Percentiles rank a stretch among this genome's conserved stretches.
These are phyloP conservation scores for Quillaja saponaria DNA, from an alignment of 306 rosid genomes.

Conservation along the genomic window DNA sequence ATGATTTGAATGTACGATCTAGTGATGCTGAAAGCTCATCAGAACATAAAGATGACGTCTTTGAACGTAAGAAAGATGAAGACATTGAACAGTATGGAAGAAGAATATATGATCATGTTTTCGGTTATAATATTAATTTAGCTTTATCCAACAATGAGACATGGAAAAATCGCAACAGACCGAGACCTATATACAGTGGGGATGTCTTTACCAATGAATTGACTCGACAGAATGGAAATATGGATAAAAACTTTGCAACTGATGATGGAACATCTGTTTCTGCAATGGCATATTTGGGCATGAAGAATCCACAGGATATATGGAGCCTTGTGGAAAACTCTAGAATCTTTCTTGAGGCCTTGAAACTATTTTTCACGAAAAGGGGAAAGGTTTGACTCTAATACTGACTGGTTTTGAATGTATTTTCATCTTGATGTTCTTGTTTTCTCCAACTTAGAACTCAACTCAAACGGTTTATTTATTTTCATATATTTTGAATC, in stretches of 20 bases:
- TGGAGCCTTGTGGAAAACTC: constrained; percentile 90
- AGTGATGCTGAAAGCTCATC: constrained; percentile 86
- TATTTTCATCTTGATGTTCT: constrained; percentile 19
- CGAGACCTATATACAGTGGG: constrained; percentile 76
- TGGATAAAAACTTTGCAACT: constrained; percentile 42
- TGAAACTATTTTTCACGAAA: constrained; percentile 70
- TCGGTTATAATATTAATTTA: constrained; percentile 87
- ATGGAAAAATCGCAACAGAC: constrained; percentile 93
- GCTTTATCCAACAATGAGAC: constrained; percentile 93
- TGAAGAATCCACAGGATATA: constrained; percentile 97
- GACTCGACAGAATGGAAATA: constrained; percentile 67
- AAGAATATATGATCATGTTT: constrained; percentile 92
- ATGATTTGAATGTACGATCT: constrained; percentile 88
- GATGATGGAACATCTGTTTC: constrained; percentile 58
- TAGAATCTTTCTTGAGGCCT: constrained; percentile 73
- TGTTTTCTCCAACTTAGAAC: constrained; percentile 11
- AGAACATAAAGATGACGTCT: constrained; percentile 67
- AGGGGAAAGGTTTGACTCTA: constrained; percentile 70
- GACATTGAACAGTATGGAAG: constrained; percentile 83
- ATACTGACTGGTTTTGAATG: constrained; percentile 23
- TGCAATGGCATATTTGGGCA: constrained; percentile 84
- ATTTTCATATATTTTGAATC: neutral
- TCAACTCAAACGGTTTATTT: neutral
- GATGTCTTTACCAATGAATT: constrained; percentile 63
- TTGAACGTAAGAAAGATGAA: constrained; percentile 76